These are phyloP conservation scores for Inosperma sp. DNA, from an alignment of 768 basidiomycete genomes.

Conservation along the genomic window DNA sequence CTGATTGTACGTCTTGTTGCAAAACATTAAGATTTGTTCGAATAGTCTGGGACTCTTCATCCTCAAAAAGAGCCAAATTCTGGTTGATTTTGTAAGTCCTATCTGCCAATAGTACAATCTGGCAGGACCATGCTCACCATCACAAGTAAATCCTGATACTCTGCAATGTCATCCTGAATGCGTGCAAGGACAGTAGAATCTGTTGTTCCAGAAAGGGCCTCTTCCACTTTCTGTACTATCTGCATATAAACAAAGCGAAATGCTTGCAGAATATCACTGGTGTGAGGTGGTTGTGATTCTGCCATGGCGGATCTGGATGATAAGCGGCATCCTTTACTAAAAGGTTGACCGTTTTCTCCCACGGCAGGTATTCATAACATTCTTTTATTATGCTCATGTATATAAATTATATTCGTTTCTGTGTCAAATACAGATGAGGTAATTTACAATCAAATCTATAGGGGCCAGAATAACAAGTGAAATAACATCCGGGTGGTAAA, in stretches of 20 bases:
- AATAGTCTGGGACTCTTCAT: background rate
- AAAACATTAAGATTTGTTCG: background rate
- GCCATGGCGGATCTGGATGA: too few species aligned
- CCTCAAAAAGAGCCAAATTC: background rate
- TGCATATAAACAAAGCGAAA: background rate
- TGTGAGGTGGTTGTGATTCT: too few species aligned
- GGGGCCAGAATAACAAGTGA: too few species aligned
- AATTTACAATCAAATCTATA: too few species aligned
- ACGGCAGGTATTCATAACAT: too few species aligned
- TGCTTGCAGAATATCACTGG: background rate
- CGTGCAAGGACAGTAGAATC: slow-evolving; percentile 12
- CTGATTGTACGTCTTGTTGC: background rate
- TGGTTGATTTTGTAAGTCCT: background rate
- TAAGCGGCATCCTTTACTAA: too few species aligned
- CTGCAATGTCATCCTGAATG: slow-evolving; percentile 13
- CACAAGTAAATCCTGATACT: slow-evolving; percentile 9
- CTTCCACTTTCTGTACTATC: background rate
- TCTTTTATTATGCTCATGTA: too few species aligned
- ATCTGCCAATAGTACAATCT: background rate
- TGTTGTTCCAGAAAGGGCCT: background rate
- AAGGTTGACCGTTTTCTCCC: too few species aligned
- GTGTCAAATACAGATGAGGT: too few species aligned
- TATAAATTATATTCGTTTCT: too few species aligned
- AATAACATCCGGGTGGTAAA: too few species aligned
- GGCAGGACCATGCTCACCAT: slow-evolving; percentile 11